A percentile compares a stretch with the other conserved stretches of the same genome.
phyloP scores from a whole-genome alignment of 371 early-diverging fungal species.

The Syncephalastrum monosporum region DNA sequence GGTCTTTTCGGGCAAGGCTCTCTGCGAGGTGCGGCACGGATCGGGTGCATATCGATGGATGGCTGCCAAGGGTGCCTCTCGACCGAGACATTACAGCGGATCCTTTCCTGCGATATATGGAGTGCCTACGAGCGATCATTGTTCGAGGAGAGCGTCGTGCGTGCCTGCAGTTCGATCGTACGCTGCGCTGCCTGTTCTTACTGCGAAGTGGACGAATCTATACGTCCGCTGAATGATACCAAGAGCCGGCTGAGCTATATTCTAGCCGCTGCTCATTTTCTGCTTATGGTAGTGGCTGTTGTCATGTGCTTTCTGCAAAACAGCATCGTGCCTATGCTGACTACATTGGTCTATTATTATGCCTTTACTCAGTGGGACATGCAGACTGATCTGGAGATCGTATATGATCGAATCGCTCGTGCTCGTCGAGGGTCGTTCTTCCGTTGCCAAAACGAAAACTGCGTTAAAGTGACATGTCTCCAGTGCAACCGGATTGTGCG shows the following conservation, averaged over 20 bases:
- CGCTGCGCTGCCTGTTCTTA: constrained; percentile 57
- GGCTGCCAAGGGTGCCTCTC: constrained; percentile 39
- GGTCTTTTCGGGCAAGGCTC: constrained; percentile 59
- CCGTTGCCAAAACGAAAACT: constrained; percentile 50
- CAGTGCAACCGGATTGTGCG: constrained; percentile 44
- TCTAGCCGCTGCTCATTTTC: constrained; percentile 18
- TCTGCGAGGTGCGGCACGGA: constrained; percentile 42
- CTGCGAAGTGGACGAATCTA: constrained; percentile 47
- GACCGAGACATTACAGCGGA: constrained; percentile 19
- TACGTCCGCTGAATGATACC: constrained; percentile 10
- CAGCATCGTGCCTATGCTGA: not conserved
- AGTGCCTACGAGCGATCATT: constrained; percentile 41
- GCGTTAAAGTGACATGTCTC: constrained; percentile 49
- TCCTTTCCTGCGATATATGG: constrained; percentile 35
- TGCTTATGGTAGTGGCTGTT: constrained; percentile 29
- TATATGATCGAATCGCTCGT: constrained; percentile 28
- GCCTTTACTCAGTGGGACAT: constrained; percentile 36
- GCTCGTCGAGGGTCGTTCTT: constrained; percentile 38
- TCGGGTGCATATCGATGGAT: constrained; percentile 44
- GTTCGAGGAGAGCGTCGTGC: constrained; percentile 33
- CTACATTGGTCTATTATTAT: constrained; percentile 9
- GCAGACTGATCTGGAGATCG: constrained; percentile 26
- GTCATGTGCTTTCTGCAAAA: constrained; percentile 2
- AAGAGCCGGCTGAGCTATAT: not conserved
- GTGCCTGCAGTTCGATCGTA: constrained; percentile 24